These are phyloP conservation scores for Protomyces inouyei DNA, from an alignment of 1,139 yeast species.

Conservation along the genomic window DNA sequence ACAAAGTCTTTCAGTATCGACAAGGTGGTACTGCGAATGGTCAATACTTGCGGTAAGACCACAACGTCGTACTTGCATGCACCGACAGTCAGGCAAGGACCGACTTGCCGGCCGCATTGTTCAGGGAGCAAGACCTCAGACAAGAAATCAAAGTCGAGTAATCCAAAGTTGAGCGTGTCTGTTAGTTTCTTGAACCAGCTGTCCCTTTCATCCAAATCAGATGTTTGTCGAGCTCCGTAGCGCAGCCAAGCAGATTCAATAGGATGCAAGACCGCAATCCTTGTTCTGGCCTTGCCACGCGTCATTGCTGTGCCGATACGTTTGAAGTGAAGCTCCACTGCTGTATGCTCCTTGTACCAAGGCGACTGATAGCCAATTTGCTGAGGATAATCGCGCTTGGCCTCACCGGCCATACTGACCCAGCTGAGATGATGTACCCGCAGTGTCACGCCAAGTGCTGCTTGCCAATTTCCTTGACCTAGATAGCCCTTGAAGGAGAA, in stretches of 20 bases:
- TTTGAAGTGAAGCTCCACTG: constrained; percentile 16
- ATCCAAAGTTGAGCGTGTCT: constrained; percentile 10
- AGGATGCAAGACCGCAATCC: constrained; percentile 20
- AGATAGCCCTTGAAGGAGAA: constrained; percentile 13
- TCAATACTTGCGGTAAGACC: constrained; percentile 13
- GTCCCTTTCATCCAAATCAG: constrained; percentile 3
- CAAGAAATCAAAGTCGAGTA: constrained; percentile 17
- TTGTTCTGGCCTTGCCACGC: constrained; percentile 11
- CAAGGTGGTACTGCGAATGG: constrained; percentile 12
- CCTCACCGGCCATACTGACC: constrained; percentile 24
- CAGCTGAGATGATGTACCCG: constrained; percentile 21
- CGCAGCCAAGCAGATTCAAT: constrained; percentile 16
- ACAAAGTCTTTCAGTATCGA: constrained; percentile 9
- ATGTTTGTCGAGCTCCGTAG: constrained; percentile 7
- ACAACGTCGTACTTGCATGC: constrained; percentile 9
- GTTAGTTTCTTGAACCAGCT: constrained; percentile 18
- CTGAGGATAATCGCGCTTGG: constrained; percentile 24
- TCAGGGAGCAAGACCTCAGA: constrained; percentile 17
- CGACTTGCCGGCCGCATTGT: background rate
- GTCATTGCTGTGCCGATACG: constrained; percentile 14
- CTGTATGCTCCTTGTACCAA: constrained; percentile 9
- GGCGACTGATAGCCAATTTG: constrained; percentile 24
- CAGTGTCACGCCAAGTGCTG: constrained; percentile 21
- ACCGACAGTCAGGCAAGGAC: background rate
- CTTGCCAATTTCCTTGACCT: constrained; percentile 25